A percentile compares a stretch with the other conserved stretches of the same genome.
Evolutionary conservation across 495 filamentous ascomycete genomes (phyloP).

Genomic region (Apiosordaria backusii): DNA sequence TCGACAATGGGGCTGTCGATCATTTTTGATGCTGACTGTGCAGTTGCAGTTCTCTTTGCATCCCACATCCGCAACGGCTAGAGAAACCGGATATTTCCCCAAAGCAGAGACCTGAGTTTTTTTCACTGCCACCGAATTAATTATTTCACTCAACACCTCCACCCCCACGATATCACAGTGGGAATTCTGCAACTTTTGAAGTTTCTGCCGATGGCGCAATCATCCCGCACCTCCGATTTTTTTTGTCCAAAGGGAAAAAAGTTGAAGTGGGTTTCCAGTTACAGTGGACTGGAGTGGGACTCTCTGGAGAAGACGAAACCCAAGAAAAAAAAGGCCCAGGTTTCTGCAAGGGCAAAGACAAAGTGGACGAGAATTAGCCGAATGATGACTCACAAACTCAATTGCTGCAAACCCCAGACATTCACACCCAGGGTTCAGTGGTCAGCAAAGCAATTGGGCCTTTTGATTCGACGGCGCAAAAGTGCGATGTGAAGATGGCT

Average conservation of each 20-base stretch:
- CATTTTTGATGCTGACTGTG: background rate
- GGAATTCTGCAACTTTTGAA: background rate
- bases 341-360: background rate
- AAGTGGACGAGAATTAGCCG: background rate
- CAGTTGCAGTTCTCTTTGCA: background rate
- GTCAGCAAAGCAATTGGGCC: constrained; percentile 23
- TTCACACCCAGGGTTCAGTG: background rate
- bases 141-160: background rate
- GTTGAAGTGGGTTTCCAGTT: background rate
- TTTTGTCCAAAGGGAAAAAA: background rate
- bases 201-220: background rate
- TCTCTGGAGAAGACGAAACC: background rate
- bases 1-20: background rate
- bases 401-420: constrained; percentile 17
- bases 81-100: background rate
- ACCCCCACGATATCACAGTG: background rate
- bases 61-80: background rate
- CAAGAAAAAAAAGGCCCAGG: no score
- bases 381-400: constrained; percentile 32
- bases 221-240: background rate
- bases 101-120: background rate
- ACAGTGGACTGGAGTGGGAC: background rate
- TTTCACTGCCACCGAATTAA: background rate
- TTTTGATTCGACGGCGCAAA: constrained; percentile 27
- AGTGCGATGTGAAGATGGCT: background rate